Conservation (phyloP, 2,329 filamentous ascomycete species). For the Thielaviopsis punctulata region DNA sequence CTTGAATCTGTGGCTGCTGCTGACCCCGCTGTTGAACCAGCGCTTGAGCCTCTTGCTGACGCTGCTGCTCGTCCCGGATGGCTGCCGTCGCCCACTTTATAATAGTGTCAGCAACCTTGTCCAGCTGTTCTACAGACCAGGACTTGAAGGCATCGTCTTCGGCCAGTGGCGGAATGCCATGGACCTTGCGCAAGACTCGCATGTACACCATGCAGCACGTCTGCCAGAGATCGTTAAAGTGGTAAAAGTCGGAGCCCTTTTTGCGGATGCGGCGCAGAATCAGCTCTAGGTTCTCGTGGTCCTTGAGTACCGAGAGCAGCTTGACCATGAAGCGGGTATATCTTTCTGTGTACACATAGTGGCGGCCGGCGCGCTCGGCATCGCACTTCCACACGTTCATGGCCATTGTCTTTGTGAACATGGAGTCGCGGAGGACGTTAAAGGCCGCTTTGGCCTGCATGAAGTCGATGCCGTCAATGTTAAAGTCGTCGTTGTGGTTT, state of each 20-base stretch:
- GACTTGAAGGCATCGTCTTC: conserved; percentile 39
- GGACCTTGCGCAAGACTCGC: conserved; percentile 32
- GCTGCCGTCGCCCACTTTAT: conserved; percentile 33
- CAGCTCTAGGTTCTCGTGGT: conserved; percentile 59
- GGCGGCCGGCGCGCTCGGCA: conserved; percentile 62
- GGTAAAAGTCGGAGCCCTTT: conserved; percentile 59
- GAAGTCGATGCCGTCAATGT: conserved; percentile 18
- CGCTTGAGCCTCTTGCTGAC: background rate
- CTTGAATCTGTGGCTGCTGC: conserved; percentile 14
- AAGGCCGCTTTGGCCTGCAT: conserved; percentile 65
- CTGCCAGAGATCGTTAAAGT: conserved; percentile 43
- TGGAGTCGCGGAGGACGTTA: conserved; percentile 50
- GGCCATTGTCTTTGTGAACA: conserved; percentile 87
- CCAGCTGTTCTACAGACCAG: conserved; percentile 37
- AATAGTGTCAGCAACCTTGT: conserved; percentile 36
- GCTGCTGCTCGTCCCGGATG: conserved; percentile 14
- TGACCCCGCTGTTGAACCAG: background rate
- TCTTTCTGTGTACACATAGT: conserved; percentile 80
- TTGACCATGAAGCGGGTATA: conserved; percentile 71
- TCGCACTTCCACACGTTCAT: conserved; percentile 94
- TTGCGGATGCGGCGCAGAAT: conserved; percentile 65
- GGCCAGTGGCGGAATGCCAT: conserved; percentile 25
- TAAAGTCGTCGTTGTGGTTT: too few species aligned
- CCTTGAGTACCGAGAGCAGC: conserved; percentile 56
- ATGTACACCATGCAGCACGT: conserved; percentile 36